Conservation (phyloP, 169 alveolate genomes). For the Toxoplasma gondii region DNA sequence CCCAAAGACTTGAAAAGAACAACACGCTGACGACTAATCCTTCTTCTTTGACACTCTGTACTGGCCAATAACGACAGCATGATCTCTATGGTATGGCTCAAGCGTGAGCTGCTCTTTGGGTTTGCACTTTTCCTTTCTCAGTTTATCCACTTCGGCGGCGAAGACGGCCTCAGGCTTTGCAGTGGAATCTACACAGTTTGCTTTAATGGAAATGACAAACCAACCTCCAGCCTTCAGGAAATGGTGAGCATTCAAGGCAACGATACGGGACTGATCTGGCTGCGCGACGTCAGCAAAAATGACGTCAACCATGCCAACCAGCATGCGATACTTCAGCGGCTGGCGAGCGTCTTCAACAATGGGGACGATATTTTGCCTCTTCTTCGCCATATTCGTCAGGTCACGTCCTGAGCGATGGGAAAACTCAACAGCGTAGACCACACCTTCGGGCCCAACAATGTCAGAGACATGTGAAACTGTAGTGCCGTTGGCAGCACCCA, state of each 20-base stretch:
- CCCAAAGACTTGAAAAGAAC: neutral
- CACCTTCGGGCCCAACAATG: slow-evolving; percentile 98
- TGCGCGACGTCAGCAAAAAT: slow-evolving; percentile 99
- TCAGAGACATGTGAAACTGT: slow-evolving; percentile 99
- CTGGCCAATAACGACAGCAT: slow-evolving; percentile 97
- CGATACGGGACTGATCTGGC: slow-evolving; percentile 98
- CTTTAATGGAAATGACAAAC: slow-evolving; percentile 97
- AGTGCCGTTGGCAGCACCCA: slow-evolving; percentile 86
- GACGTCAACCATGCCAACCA: slow-evolving; percentile 98
- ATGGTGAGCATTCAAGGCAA: slow-evolving; percentile 94
- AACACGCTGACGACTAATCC: slow-evolving; percentile 44
- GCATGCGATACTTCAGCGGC: slow-evolving; percentile 97
- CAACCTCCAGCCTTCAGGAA: slow-evolving; percentile 98
- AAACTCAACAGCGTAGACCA: slow-evolving; percentile 99
- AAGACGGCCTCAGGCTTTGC: slow-evolving; percentile 98
- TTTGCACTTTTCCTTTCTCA: slow-evolving; percentile 93
- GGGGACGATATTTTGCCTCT: slow-evolving; percentile 98
- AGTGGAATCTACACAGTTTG: slow-evolving; percentile 98
- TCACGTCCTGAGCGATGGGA: slow-evolving; percentile 98
- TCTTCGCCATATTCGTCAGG: slow-evolving; percentile 98
- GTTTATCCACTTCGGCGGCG: slow-evolving; percentile 91
- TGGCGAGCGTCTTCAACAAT: slow-evolving; percentile 99
- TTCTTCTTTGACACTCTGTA: slow-evolving; percentile 90
- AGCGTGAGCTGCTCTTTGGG: slow-evolving; percentile 97
- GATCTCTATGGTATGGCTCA: slow-evolving; percentile 98